phyloP scores from a whole-genome alignment of 805 yeast genomes.

The Tetrapisispora arboricola region DNA sequence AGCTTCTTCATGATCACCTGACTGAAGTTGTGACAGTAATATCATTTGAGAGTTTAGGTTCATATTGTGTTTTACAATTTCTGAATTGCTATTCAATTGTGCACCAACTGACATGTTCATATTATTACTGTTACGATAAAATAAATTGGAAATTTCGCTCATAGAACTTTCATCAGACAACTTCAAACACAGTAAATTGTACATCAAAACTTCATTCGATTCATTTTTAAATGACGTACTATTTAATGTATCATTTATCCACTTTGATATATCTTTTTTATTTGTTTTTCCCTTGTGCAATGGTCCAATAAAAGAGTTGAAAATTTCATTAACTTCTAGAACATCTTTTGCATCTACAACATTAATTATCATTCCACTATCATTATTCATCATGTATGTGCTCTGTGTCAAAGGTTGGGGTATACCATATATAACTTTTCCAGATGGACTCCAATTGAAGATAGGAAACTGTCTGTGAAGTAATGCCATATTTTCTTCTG shows the following conservation, averaged over 20 bases:
- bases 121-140: constrained; percentile 11
- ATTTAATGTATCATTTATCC: constrained; percentile 40
- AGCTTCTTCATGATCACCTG: constrained; percentile 62
- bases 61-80: constrained; percentile 33
- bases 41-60: constrained; percentile 26
- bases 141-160: constrained; percentile 26
- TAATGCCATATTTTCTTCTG: constrained; percentile 42
- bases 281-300: constrained; percentile 43
- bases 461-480: constrained; percentile 62
- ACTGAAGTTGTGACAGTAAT: constrained; percentile 35
- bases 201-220: constrained; percentile 15
- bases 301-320: constrained; percentile 40
- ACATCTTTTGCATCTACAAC: constrained; percentile 29
- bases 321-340: constrained; percentile 22
- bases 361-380: constrained; percentile 22
- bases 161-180: constrained; percentile 19
- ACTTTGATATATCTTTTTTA: constrained; percentile 57
- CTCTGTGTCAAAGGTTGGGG: constrained; percentile 25
- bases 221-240: constrained; percentile 12
- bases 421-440: constrained; percentile 35
- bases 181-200: constrained; percentile 19
- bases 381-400: constrained; percentile 10
- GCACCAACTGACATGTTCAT: not conserved
- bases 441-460: constrained; percentile 52
- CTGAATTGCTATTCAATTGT: constrained; percentile 5